Base-by-base conservation (phyloP, 2,329 filamentous ascomycete species). In the Thelonectria rubi region DNA sequence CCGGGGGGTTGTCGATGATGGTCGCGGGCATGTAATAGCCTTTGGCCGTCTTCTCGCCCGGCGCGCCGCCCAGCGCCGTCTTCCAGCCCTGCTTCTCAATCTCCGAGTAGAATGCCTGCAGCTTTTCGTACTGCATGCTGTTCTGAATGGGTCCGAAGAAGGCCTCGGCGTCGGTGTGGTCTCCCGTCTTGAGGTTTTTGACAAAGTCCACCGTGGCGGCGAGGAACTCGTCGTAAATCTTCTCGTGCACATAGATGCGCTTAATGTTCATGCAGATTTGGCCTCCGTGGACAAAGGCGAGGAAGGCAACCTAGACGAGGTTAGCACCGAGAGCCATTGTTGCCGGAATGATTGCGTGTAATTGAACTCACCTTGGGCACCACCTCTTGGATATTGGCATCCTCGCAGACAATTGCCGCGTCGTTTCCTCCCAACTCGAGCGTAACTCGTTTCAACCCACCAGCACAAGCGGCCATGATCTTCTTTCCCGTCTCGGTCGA, bases 391-490 rank as follows among this genome's bases (percentile, higher is more conserved):
- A 87, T 77, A 65, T 89, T 84, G 17, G 87, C 84, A 63, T 88
- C 85, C 1, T 80, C 80, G 39, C 82, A 79, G 48, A 88, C 78
- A 67, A 88, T 86, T 20, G 83, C 82, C 1, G 85, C 80, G 62
- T 88, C 85, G 72, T 88, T 88, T 47, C 86, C 85, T 53, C 86
- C 69, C 0, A 88, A 78, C 74, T 89, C 87, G 8, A 89, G 79
- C 1, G 84, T 86, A 9, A 87, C 79, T 21, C 86, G 80, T 79
- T 89, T 90, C 49, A 90, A 72, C 0, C 84, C 86, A 67, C 80
- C 79, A 32, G 82, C 77, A 60, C 80, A 81, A 17, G 79, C 80
- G 54, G 79, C 80, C 81, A 87, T 84, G 66, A 89, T 82, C 73
- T 81, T 84, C 78, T 88, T 88, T 11, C 86, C 87, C 0, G 84